These are phyloP conservation scores for Perkinsus olseni DNA, from an alignment of 169 alveolate species.

Conservation along the genomic window DNA sequence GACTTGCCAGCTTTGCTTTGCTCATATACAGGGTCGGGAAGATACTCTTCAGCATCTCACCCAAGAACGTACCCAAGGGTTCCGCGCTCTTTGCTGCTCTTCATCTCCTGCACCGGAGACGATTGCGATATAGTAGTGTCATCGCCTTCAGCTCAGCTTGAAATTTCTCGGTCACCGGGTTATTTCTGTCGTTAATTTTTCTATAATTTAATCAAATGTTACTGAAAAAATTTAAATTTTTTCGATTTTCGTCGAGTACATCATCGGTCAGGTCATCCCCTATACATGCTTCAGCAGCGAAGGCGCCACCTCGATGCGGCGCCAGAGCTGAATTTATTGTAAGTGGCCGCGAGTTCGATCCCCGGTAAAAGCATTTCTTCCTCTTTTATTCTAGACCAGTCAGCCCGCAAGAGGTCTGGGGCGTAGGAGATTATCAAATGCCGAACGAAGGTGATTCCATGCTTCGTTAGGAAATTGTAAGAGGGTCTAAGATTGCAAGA, in stretches of 20 bases:
- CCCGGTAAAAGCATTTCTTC: neutral
- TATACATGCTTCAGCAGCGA: neutral
- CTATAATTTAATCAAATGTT: too few relatives aligned
- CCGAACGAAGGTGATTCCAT: neutral
- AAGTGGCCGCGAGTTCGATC: neutral
- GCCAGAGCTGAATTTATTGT: neutral
- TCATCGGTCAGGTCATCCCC: neutral
- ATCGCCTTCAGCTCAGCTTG: too few relatives aligned
- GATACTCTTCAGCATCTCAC: neutral
- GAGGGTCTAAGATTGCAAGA: too few relatives aligned
- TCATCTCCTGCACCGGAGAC: too few relatives aligned
- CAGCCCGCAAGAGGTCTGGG: neutral
- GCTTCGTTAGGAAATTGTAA: too few relatives aligned
- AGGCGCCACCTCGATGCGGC: neutral
- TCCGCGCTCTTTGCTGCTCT: too few relatives aligned
- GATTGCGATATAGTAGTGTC: too few relatives aligned
- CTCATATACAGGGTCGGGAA: neutral
- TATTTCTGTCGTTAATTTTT: too few relatives aligned
- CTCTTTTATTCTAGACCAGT: neutral
- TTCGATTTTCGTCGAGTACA: too few relatives aligned
- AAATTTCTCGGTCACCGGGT: too few relatives aligned
- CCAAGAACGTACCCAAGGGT: neutral
- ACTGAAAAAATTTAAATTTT: too few relatives aligned
- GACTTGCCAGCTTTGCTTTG: neutral
- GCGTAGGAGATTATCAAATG: neutral